Conservation (phyloP, 164 flowering plant species). For the Vitis labrusca region DNA sequence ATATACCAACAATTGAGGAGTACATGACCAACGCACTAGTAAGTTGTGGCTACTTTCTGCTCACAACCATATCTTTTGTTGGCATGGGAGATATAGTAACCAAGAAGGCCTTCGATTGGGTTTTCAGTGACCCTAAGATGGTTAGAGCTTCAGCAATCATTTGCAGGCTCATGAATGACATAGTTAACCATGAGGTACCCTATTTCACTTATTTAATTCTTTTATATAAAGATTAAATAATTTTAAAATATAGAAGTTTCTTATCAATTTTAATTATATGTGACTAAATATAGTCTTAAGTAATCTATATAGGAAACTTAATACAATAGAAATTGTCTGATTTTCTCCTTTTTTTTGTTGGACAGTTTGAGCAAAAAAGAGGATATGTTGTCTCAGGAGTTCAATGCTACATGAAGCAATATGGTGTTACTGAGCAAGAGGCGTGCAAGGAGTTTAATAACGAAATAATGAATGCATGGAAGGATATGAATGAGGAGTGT, state of each 20-base stretch:
- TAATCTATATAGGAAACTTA: too few relatives aligned
- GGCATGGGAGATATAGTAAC: slow-evolving; percentile 9
- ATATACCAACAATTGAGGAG: neutral
- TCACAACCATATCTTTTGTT: neutral
- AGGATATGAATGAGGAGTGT: slow-evolving; percentile 18
- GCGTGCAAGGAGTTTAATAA: slow-evolving; percentile 1
- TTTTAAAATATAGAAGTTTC: too few relatives aligned
- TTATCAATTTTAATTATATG: too few relatives aligned
- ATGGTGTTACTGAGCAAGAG: slow-evolving; percentile 16
- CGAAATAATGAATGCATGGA: slow-evolving; percentile 13
- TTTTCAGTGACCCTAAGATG: neutral
- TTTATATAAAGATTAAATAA: too few relatives aligned
- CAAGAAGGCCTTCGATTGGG: slow-evolving; percentile 2
- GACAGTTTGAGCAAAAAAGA: slow-evolving; percentile 22
- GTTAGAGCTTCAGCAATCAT: neutral
- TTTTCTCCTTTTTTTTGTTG: neutral
- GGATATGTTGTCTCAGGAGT: slow-evolving; percentile 14
- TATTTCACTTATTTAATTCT: too few relatives aligned
- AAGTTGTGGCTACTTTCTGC: neutral
- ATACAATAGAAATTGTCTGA: too few relatives aligned
- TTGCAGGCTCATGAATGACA: slow-evolving; percentile 8
- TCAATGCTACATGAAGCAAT: slow-evolving; percentile 22
- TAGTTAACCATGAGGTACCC: slow-evolving; percentile 1
- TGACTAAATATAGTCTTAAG: too few relatives aligned
- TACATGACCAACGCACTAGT: neutral